Evolutionary conservation across 2,329 filamentous ascomycete genomes (phyloP).

Genomic region (Ceratocystis diversiconidia): DNA sequence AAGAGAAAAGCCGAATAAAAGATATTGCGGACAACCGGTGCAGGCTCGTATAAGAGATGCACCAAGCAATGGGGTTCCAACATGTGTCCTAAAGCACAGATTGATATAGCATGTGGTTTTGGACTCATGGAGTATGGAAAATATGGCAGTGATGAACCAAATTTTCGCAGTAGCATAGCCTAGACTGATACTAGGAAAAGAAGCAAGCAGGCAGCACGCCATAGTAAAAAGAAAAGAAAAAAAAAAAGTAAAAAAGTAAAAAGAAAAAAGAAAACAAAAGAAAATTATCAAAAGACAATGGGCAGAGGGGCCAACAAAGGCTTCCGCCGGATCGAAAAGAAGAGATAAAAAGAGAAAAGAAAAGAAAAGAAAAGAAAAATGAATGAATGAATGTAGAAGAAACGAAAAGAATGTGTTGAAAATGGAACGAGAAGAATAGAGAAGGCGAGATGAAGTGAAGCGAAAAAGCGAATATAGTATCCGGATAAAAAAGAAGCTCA

Average conservation of each 20-base stretch:
- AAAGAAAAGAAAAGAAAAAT: not conserved
- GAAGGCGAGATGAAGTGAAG: not conserved
- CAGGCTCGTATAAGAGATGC: not conserved
- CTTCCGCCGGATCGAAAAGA: slow-evolving; percentile 12
- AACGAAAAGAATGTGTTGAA: not conserved
- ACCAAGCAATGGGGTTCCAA: not conserved
- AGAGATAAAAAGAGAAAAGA: not conserved
- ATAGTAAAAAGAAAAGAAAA: not conserved
- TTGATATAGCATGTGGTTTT: not conserved
- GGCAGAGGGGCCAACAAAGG: slow-evolving; percentile 16
- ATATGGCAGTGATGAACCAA: not conserved
- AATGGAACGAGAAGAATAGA: not conserved
- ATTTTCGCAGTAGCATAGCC: not conserved
- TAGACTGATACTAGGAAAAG: slow-evolving; percentile 17
- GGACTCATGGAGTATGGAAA: not conserved
- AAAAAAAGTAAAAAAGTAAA: not conserved
- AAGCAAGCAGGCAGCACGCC: not conserved
- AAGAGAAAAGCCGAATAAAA: not conserved
- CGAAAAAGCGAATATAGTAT: not conserved
- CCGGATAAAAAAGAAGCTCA: not conserved
- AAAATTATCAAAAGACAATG: slow-evolving; percentile 18
- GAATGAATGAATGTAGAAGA: not conserved
- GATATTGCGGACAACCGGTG: too few species aligned
- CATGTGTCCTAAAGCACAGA: not conserved
- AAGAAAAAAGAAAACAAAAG: slow-evolving; percentile 9